Base-by-base conservation (phyloP, 176 grass and related monocot species). In the Calamus simplicifolius region DNA sequence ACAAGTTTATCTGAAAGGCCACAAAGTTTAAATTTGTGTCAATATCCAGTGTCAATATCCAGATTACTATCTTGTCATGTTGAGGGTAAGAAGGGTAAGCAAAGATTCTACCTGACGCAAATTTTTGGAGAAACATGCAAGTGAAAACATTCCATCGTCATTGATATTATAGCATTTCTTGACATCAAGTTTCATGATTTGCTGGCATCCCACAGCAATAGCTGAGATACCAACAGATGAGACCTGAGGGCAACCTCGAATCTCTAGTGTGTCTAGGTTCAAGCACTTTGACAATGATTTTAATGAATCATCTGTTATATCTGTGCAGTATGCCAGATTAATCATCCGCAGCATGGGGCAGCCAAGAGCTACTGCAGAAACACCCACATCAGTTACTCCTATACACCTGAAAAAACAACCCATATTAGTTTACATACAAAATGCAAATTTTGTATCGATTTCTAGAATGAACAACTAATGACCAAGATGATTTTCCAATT, bases 291-390 rank as follows among this genome's bases (percentile, higher is more conserved):
- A 97, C 8, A 97, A 75, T 17, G 78, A 51, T 15, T 8, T 69
- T 62, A 91, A 57, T 25, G 87, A 82, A 51, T 52, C n/a, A 15
- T 97, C 80, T 29, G 92, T 87, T 72, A 88, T 77, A 54, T 62
- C 54, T 60, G 84, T 90, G 73, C 92, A 97, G 58, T 97, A 91
- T 0, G 93, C 79, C 64, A 97, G 25, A 74, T 81, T 88, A 61
- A 91, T 82, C 38, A 59, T 82, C 28, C 91, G 75, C 61, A 97
- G 59, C 56, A 73, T 61, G 25, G 73, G 78, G 62, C 87, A 92
- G 25, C 87, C 78, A 57, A 43, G 66, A 25, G 81, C 86, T 66
- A 91, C 73, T 26, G 70, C 69, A 50, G 29, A 66, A 58, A 91
- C 65, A 12, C 93, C 87, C 50, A 72, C 73, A 52, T 97, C 93